A percentile compares a stretch with the other conserved stretches of the same genome.
Evolutionary conservation across 129 eudicot species (phyloP).

Genomic region (Calendula officinalis): DNA sequence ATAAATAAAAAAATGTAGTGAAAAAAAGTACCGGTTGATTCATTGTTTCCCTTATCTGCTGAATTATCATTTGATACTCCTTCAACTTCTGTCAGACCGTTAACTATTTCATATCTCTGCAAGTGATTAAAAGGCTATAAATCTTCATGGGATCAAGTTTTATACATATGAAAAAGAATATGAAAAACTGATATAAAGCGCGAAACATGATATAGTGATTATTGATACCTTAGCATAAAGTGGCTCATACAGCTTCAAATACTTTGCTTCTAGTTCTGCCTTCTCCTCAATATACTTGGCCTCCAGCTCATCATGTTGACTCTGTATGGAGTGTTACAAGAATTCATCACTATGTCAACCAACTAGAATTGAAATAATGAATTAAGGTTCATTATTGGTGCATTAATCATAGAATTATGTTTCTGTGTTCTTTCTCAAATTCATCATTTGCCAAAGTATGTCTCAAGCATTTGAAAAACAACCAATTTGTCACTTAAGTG

Average conservation of each 20-base stretch:
- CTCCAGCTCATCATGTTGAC: conserved; percentile 78
- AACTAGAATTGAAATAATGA: not conserved
- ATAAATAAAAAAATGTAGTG: not conserved
- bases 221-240: conserved; percentile 60
- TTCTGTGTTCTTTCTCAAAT: conserved; percentile 1
- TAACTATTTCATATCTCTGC: conserved; percentile 85
- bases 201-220: not conserved
- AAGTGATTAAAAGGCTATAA: not conserved
- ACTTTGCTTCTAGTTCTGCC: conserved; percentile 77
- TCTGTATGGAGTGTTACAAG: conserved; percentile 32
- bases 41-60: conserved; percentile 34
- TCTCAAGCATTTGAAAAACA: not conserved
- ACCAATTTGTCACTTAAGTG: conserved; percentile 6
- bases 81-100: conserved; percentile 76
- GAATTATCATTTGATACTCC: conserved; percentile 37
- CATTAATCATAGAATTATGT: not conserved
- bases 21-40: conserved; percentile 37
- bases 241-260: conserved; percentile 67
- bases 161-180: conserved; percentile 8
- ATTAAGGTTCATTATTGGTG: not conserved
- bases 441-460: conserved; percentile 10
- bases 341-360: not conserved
- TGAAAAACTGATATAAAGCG: not conserved
- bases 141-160: not conserved
- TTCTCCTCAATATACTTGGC: conserved; percentile 72